These are phyloP conservation scores for Isatis tinctoria DNA, from an alignment of 345 rosid species.

Conservation along the genomic window DNA sequence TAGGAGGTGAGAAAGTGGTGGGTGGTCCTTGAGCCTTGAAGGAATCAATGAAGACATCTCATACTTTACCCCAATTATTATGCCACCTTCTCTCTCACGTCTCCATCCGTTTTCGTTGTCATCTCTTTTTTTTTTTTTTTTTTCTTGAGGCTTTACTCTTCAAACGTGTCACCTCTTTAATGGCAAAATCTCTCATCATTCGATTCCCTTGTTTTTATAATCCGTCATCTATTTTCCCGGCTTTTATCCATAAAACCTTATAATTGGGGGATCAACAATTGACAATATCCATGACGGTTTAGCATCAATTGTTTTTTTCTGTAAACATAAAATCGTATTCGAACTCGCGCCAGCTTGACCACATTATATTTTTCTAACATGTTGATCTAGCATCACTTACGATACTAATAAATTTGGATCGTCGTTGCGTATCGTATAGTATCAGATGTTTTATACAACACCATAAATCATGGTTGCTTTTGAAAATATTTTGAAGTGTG, in stretches of 20 bases:
- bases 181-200: constrained; percentile 11
- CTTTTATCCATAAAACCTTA: neutral
- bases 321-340: neutral
- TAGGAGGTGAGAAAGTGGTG: constrained; percentile 30
- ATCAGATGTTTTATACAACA: neutral
- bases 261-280: neutral
- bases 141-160: constrained; percentile 27
- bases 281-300: neutral
- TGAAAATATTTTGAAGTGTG: neutral
- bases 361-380: too few species aligned
- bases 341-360: too few species aligned
- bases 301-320: neutral
- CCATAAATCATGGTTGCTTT: neutral
- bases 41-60: constrained; percentile 38
- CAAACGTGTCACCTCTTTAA: constrained; percentile 31
- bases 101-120: constrained; percentile 36
- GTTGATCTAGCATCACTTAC: too few species aligned
- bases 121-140: neutral
- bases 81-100: constrained; percentile 38
- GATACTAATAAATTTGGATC: neutral
- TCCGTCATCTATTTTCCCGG: neutral
- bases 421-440: neutral
- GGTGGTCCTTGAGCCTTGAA: constrained; percentile 38
- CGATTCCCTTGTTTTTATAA: neutral
- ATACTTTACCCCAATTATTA: constrained; percentile 31